Conservation (phyloP, 345 rosid genomes). For the Eucalyptus erythrocorys region DNA sequence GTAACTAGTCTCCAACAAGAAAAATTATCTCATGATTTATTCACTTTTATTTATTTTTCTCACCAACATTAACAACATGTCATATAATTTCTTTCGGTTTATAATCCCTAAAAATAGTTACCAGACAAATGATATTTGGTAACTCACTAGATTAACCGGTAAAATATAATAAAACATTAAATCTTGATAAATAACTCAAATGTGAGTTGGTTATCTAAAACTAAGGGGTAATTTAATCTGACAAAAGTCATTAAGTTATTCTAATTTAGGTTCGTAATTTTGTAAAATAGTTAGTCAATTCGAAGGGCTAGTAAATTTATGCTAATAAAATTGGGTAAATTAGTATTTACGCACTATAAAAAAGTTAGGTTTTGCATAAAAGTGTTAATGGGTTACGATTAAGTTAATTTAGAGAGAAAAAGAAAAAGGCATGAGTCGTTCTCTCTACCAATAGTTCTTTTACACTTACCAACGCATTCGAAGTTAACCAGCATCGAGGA, state of each 20-base stretch:
- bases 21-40: neutral
- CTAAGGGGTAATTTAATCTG: neutral
- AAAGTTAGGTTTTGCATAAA: neutral
- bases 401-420: neutral
- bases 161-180: neutral
- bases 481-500: neutral
- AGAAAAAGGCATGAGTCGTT: neutral
- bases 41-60: neutral
- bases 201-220: neutral
- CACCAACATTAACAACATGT: rapidly evolving
- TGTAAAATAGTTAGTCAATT: neutral
- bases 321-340: neutral
- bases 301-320: neutral
- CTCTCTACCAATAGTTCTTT: neutral
- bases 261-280: neutral
- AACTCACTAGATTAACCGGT: neutral
- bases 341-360: neutral
- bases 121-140: neutral
- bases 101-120: neutral
- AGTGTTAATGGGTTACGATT: neutral
- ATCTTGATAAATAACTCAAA: neutral
- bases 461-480: neutral
- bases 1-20: neutral
- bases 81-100: neutral
- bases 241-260: neutral